A percentile compares a stretch with the other conserved stretches of the same genome.
phyloP scores from a whole-genome alignment of 2,329 filamentous ascomycete species.

The Coniochaeta pulveracea region DNA sequence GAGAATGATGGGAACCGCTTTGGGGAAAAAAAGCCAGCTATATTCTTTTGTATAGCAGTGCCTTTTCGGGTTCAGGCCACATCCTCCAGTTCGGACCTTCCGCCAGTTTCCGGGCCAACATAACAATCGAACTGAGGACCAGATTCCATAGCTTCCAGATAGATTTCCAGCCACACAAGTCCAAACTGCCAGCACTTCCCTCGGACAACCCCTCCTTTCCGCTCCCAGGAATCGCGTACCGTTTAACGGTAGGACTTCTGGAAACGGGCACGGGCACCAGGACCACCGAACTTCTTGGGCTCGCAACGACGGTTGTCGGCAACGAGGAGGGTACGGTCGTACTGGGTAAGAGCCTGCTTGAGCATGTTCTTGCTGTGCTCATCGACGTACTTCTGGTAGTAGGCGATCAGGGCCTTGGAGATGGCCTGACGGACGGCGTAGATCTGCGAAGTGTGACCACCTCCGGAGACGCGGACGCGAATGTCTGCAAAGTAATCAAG shows the following conservation, averaged over 20 bases:
- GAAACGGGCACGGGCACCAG: constrained; percentile 90
- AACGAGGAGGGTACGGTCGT: constrained; percentile 61
- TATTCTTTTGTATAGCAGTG: too few relatives aligned
- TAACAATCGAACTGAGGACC: too few relatives aligned
- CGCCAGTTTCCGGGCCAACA: too few relatives aligned
- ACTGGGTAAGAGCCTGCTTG: constrained; percentile 92
- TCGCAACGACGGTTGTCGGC: constrained; percentile 98
- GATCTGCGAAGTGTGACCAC: constrained; percentile 88
- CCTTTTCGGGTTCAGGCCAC: too few relatives aligned
- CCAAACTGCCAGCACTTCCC: too few relatives aligned
- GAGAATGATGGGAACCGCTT: too few relatives aligned
- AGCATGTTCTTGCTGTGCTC: constrained; percentile 99
- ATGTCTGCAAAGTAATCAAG: constrained; percentile 98
- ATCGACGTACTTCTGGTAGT: constrained; percentile 99
- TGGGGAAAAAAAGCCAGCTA: too few relatives aligned
- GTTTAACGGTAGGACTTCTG: constrained; percentile 98
- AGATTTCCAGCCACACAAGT: neutral
- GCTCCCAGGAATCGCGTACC: neutral
- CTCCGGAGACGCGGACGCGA: constrained; percentile 88
- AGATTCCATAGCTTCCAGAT: neutral
- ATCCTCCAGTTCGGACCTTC: too few relatives aligned
- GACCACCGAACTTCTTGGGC: constrained; percentile 97
- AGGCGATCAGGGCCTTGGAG: constrained; percentile 91
- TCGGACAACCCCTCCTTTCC: neutral
- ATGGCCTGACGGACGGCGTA: constrained; percentile 98